Evolutionary conservation across 1,284 basidiomycete genomes (phyloP).

Genomic region (Ganoderma boninense): DNA sequence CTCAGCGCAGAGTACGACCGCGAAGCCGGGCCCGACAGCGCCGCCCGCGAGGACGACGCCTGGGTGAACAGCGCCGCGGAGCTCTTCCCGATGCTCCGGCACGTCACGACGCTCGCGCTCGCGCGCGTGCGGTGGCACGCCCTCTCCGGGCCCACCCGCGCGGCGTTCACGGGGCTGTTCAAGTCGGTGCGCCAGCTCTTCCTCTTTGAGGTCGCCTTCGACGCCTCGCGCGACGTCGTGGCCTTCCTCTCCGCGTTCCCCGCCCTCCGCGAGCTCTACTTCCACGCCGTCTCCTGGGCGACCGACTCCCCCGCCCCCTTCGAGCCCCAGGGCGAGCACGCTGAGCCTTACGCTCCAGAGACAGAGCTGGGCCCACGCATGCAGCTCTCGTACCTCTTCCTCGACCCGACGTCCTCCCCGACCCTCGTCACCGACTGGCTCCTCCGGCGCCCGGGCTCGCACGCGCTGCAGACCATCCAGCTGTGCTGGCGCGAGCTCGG

Average conservation of each 20-base stretch:
- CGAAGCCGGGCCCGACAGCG: conserved; percentile 28
- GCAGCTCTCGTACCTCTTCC: conserved; percentile 42
- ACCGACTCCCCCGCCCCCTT: conserved; percentile 35
- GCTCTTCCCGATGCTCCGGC: conserved; percentile 32
- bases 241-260: conserved; percentile 42
- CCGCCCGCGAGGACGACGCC: conserved; percentile 37
- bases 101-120: conserved; percentile 38
- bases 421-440: conserved; percentile 44
- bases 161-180: conserved; percentile 35
- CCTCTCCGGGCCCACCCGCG: conserved; percentile 34
- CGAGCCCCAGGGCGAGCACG: too few species aligned
- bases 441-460: conserved; percentile 39
- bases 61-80: conserved; percentile 39
- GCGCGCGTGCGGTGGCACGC: conserved; percentile 40
- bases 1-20: conserved; percentile 38
- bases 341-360: too few species aligned
- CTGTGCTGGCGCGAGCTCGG: conserved; percentile 45
- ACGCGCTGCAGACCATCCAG: conserved; percentile 41
- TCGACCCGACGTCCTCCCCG: conserved; percentile 42
- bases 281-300: conserved; percentile 44
- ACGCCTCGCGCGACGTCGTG: conserved; percentile 40
- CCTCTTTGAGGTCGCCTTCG: conserved; percentile 43
- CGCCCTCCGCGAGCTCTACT: conserved; percentile 41
- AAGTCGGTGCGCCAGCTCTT: conserved; percentile 38
- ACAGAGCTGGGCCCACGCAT: conserved; percentile 27